These are phyloP conservation scores for Paragyromitra xinjiangensis DNA, from an alignment of 495 filamentous ascomycete genomes.

Conservation along the genomic window DNA sequence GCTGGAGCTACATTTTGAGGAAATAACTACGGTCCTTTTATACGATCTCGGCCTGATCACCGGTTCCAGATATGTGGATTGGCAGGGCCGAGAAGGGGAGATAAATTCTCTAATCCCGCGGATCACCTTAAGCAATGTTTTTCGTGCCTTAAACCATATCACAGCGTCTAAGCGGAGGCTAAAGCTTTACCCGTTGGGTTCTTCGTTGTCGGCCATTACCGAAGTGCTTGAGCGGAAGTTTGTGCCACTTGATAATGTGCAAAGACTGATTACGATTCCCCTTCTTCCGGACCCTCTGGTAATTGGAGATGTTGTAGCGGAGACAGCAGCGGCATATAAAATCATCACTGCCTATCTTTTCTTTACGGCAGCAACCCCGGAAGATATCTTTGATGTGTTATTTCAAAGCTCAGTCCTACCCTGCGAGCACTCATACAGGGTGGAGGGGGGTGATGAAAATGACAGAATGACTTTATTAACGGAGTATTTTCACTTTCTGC, in stretches of 20 bases:
- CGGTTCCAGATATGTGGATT: neutral
- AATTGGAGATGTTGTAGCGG: neutral
- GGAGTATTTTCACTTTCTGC: slow-evolving; percentile 47
- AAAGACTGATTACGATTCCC: neutral
- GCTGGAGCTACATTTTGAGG: neutral
- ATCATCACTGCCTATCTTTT: slow-evolving; percentile 45
- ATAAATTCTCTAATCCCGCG: neutral
- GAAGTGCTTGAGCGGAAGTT: neutral
- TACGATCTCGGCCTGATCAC: neutral
- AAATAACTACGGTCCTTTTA: neutral
- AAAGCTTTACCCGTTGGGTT: neutral
- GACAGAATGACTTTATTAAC: neutral
- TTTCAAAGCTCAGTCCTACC: neutral
- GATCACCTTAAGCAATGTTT: slow-evolving; percentile 5
- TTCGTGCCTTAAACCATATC: slow-evolving; percentile 8
- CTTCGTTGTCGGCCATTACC: neutral
- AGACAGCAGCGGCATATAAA: neutral
- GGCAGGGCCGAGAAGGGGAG: neutral
- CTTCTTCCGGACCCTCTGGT: neutral
- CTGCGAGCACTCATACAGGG: neutral
- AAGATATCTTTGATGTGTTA: slow-evolving; percentile 11
- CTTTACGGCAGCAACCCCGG: slow-evolving; percentile 29
- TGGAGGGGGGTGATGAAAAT: too few species aligned
- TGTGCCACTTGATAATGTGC: slow-evolving; percentile 10
- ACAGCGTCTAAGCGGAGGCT: neutral